These are phyloP conservation scores for Ambrosia hybrid DNA, from an alignment of 140 eudicot genomes.

Conservation along the genomic window DNA sequence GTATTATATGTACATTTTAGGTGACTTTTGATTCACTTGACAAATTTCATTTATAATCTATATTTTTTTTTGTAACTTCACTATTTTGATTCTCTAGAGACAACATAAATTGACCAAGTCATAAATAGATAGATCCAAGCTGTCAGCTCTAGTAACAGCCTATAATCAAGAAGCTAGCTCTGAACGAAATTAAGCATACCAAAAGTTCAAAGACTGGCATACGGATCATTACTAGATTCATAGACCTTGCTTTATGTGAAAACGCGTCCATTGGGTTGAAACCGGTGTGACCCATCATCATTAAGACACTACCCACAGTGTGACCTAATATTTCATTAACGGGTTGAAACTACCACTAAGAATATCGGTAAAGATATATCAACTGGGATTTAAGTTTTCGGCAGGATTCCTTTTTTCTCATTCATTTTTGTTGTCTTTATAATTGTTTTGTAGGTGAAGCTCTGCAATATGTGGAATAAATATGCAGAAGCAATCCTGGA, in stretches of 20 bases:
- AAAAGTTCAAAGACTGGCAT: neutral
- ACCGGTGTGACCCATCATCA: neutral
- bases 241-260: neutral
- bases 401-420: neutral
- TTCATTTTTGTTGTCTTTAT: slow-evolving; percentile 1
- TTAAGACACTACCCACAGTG: neutral
- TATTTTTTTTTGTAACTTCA: neutral
- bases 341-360: neutral
- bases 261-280: neutral
- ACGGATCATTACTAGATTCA: slow-evolving; percentile 10
- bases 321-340: neutral
- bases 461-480: slow-evolving; percentile 33
- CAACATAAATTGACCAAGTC: neutral
- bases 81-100: neutral
- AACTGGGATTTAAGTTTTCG: neutral
- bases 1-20: neutral
- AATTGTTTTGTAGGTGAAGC: slow-evolving; percentile 21
- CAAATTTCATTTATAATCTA: neutral
- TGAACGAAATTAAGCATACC: neutral
- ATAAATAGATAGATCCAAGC: neutral
- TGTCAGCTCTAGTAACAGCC: neutral
- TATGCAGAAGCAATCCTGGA: slow-evolving; percentile 34
- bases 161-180: neutral
- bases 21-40: neutral
- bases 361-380: neutral